Evolutionary conservation across 139 green algal genomes (phyloP), one percentile per base, ranked within the genome.

Genomic region (Micractinium conductrix): DNA sequence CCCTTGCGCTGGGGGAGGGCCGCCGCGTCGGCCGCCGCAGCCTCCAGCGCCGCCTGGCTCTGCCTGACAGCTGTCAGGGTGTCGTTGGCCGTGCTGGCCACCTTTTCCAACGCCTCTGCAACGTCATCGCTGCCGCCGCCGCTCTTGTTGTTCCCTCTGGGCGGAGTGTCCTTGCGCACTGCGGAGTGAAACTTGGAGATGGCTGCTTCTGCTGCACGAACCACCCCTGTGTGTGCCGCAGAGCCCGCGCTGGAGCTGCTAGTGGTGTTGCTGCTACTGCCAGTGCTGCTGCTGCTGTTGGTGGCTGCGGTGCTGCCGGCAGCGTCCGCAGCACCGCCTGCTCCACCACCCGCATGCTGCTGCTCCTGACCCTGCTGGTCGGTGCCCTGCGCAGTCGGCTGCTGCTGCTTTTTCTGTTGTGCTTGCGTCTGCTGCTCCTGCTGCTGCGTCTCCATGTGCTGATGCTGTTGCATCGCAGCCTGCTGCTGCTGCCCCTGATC

Each of bases 21-120:
- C 6, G 70, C 30, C 30, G n/a, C 43, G 40, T 80, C 63, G 2
- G 62, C 44, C 24, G 62, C 33, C 40, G 50, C 73, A 6, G 73
- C 74, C 58, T 87, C 84, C 43, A 85, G 67, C 48, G 84, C 84
- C 28, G 22, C 43, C 71, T 78, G 50, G 84, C 65, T 81, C 71
- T 80, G 76, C 60, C 60, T 75, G 22, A 84, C 38, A 4, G 62
- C 48, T 55, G 55, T 7, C 67, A 85, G 65, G 35, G 84, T 81
- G n/a, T 70, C 78, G 28, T 88, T 83, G 35, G 73, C 35, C 1
- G 33, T 74, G 45, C 45, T 58, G 53, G 67, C 76, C 69, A 73
- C 44, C 44, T 48, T 44, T 21, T 85, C 84, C 35, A 88, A 48
- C 33, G 79, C 45, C 26, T 62, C 63, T 5, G 67, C 84, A 24